Evolutionary conservation across 306 rosid species (phyloP).

Genomic region (Sechiopsis laciniata): DNA sequence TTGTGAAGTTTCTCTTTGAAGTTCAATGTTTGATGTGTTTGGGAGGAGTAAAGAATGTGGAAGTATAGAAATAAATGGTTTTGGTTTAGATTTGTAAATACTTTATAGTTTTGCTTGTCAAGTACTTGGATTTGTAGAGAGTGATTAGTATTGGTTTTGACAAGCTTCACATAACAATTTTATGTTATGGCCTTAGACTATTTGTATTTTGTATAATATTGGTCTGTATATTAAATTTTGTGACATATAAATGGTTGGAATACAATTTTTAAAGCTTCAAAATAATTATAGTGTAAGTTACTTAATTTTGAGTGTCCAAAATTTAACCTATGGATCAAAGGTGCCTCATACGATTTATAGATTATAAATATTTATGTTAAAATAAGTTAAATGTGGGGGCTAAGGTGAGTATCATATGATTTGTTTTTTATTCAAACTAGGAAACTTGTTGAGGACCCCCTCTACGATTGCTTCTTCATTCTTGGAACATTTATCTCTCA

Average conservation of each 20-base stretch:
- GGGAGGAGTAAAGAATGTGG: background rate
- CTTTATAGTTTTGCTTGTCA: background rate
- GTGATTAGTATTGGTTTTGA: background rate
- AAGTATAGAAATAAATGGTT: background rate
- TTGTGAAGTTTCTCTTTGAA: background rate
- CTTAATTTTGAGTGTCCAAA: no score
- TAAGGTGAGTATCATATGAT: no score
- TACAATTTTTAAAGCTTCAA: background rate
- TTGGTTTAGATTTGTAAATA: background rate
- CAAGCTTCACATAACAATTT: background rate
- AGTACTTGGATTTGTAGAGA: background rate
- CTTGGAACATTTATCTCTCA: no score
- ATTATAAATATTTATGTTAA: no score
- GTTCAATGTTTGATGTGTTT: conserved; percentile 4
- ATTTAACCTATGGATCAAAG: no score
- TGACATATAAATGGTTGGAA: background rate
- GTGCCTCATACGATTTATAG: no score
- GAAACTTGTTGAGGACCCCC: no score
- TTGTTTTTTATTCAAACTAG: no score
- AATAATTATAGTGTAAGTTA: no score
- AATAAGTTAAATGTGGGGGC: no score
- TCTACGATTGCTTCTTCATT: no score
- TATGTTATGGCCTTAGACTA: background rate
- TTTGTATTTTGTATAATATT: background rate
- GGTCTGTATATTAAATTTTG: background rate